phyloP scores from a whole-genome alignment of 176 grass and related monocot species.

The Cymbopogon citratus region DNA sequence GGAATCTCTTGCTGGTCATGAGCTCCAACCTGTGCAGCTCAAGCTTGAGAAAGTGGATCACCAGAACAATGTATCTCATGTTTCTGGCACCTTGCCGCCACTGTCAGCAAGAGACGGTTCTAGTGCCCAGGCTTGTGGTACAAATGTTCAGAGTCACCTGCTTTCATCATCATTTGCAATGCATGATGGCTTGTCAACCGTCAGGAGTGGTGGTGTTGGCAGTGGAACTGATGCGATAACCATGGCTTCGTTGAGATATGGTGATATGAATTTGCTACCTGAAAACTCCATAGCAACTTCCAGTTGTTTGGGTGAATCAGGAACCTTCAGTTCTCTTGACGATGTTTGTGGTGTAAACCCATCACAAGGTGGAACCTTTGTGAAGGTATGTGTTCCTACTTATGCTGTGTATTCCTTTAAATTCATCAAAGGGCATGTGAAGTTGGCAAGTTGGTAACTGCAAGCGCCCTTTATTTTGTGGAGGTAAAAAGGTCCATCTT shows the following conservation, averaged over 20 bases:
- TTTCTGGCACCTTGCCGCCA: constrained; percentile 40
- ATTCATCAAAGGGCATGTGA: too few relatives aligned
- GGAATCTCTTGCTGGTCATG: constrained; percentile 48
- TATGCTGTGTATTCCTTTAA: not conserved
- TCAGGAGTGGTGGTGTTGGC: constrained; percentile 34
- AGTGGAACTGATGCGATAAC: constrained; percentile 46
- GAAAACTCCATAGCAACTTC: constrained; percentile 54
- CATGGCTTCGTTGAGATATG: constrained; percentile 63
- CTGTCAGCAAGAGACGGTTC: constrained; percentile 46
- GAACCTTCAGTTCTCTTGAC: constrained; percentile 46
- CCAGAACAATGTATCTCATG: constrained; percentile 40
- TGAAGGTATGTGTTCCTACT: constrained; percentile 58
- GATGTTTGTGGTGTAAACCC: constrained; percentile 56
- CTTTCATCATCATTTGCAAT: constrained; percentile 55
- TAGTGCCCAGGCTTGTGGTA: constrained; percentile 46
- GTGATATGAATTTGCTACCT: constrained; percentile 51
- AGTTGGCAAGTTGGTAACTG: too few relatives aligned
- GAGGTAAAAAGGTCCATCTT: too few relatives aligned
- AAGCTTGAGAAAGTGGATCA: constrained; percentile 38
- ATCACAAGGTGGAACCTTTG: constrained; percentile 80
- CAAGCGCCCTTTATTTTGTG: too few relatives aligned
- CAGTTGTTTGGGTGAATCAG: constrained; percentile 61
- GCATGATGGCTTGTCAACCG: constrained; percentile 44
- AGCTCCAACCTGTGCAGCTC: constrained; percentile 34
- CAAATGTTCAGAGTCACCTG: constrained; percentile 54